Base-by-base conservation (phyloP, 306 rosid species). In the Fagus sylvatica region DNA sequence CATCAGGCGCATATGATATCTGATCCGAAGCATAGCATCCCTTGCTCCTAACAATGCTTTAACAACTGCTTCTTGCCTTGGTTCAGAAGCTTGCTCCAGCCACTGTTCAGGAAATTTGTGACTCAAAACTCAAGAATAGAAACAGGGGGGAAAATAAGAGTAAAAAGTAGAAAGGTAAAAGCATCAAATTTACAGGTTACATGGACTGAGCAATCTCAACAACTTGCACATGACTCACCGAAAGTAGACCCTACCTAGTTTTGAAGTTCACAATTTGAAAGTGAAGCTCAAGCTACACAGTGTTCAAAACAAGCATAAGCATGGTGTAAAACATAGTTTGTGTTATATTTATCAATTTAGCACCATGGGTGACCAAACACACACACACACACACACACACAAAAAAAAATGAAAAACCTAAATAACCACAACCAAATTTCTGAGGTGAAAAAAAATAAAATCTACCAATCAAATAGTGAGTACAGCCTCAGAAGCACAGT, bases 1-100 rank as follows among this genome's bases (percentile, higher is more conserved):
- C 98, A 92, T 91, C 54, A 55, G 81, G 79, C 87, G 92, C 98
- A 95, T 89, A 62, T 80, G 91, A 87, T 82, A 71, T 85, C 98
- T 85, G 83, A 95, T 90, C 80, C 80, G 83, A 73, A 86, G 88
- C 94, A 93, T 89, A n/a, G 98, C 93, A 32, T 93, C 92, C 88
- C 87, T 93, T 54, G 98, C 95, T 79, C 90, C 91, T 65, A 91
- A 74, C 74, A 95, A 82, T 76, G 93, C 93, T 85, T 90, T 85
- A 73, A 84, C 59, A 49, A 93, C 84, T 72, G 78, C 84, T 80
- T 81, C 90, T 51, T 87, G 85, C 76, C 34, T 78, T 71, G 96
- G 89, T 71, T 85, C 87, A 79, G 83, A 82, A 83, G 91, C 89
- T 74, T 91, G 97, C 67, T 88, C 89, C 64, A 84, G 87, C 99